phyloP scores from a whole-genome alignment of 495 filamentous ascomycete species.

The Jackrogersella multiformis region DNA sequence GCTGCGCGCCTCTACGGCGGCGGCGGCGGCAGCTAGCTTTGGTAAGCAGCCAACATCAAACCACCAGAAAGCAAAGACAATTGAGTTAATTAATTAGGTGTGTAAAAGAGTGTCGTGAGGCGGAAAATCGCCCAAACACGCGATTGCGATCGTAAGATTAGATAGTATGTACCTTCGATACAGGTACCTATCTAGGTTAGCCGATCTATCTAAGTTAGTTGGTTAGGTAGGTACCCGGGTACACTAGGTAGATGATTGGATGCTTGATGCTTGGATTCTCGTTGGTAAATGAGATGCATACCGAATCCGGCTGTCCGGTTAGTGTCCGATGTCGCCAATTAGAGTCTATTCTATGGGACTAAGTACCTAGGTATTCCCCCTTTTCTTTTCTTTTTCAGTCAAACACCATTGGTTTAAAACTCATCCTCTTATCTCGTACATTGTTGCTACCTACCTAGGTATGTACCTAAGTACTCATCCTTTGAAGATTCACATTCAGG shows the following conservation, averaged over 20 bases:
- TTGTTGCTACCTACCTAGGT: too few species aligned
- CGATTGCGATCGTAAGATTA: constrained; percentile 36
- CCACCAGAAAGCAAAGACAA: background rate
- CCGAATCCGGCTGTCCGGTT: constrained; percentile 31
- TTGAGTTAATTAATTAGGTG: background rate
- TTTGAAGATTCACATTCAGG: too few species aligned
- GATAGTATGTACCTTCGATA: too few species aligned
- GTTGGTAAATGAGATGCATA: constrained; percentile 26
- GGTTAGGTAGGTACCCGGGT: too few species aligned
- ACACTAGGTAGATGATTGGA: too few species aligned
- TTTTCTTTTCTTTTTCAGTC: background rate
- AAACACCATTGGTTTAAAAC: constrained; percentile 2
- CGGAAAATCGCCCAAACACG: constrained; percentile 13
- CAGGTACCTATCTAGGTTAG: too few species aligned
- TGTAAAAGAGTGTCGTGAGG: constrained; percentile 12
- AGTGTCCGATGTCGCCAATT: constrained; percentile 1
- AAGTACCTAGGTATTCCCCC: too few species aligned
- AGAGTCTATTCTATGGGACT: background rate
- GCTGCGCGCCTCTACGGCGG: constrained; percentile 32
- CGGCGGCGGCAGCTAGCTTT: constrained; percentile 16
- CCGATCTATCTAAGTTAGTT: too few species aligned
- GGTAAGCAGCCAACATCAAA: constrained; percentile 25
- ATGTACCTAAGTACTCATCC: too few species aligned
- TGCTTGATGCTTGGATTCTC: too few species aligned
- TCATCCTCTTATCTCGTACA: background rate